Conservation (phyloP, 768 basidiomycete species). For the Clitopilus hobsonii region DNA sequence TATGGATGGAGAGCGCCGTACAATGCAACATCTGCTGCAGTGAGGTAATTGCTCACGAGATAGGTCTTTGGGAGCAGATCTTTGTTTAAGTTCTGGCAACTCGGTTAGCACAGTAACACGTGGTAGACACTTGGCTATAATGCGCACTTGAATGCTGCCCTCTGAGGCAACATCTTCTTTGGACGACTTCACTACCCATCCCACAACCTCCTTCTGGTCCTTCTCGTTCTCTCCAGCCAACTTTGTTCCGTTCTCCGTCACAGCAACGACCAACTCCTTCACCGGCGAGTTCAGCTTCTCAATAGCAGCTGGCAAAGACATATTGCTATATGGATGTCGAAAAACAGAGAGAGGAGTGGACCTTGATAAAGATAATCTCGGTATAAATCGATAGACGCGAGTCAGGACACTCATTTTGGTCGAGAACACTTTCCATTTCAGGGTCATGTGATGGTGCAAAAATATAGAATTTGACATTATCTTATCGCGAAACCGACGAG, state of each 20-base stretch:
- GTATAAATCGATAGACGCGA: conserved; percentile 35
- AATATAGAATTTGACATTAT: not conserved
- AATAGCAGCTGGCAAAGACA: conserved; percentile 52
- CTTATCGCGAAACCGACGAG: not conserved
- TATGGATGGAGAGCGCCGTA: conserved; percentile 86
- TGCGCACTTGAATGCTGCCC: conserved; percentile 45
- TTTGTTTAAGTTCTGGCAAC: conserved; percentile 61
- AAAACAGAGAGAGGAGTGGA: conserved; percentile 1
- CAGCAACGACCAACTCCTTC: conserved; percentile 52
- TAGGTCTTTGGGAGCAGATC: conserved; percentile 77
- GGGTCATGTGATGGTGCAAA: conserved; percentile 12
- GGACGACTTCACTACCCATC: conserved; percentile 68
- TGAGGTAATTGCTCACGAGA: conserved; percentile 77
- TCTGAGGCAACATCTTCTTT: conserved; percentile 42
- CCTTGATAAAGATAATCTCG: conserved; percentile 26
- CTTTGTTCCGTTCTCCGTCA: conserved; percentile 37
- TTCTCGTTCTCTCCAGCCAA: conserved; percentile 51
- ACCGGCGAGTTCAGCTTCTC: conserved; percentile 41
- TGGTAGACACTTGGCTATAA: not conserved
- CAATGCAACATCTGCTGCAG: conserved; percentile 86
- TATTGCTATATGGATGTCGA: conserved; percentile 19
- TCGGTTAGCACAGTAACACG: conserved; percentile 1
- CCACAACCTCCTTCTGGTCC: conserved; percentile 58
- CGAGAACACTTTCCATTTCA: not conserved
- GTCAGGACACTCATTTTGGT: conserved; percentile 24